Conservation (phyloP, 306 rosid species). For the Cotoneaster glaucophyllus region DNA sequence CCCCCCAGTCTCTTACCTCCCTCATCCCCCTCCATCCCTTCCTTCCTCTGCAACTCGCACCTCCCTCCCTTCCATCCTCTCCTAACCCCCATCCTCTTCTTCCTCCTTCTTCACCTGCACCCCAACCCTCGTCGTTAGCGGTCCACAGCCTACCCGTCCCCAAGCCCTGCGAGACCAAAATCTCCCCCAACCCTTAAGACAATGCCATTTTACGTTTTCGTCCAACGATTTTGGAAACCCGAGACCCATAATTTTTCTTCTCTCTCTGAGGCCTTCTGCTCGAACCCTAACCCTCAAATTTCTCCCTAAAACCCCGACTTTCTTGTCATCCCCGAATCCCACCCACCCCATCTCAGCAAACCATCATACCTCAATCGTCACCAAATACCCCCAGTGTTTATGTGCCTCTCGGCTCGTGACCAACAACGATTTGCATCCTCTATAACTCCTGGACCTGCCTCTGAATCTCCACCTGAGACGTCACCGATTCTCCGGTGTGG, state of each 20-base stretch:
- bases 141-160: slow-evolving; percentile 23
- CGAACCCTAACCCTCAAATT: too few relatives aligned
- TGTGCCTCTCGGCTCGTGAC: slow-evolving; percentile 42
- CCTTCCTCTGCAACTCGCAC: too few relatives aligned
- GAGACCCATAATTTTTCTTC: too few relatives aligned
- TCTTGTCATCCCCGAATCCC: too few relatives aligned
- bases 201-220: slow-evolving; percentile 27
- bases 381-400: slow-evolving; percentile 34
- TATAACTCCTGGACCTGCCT: slow-evolving; percentile 51
- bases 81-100: too few relatives aligned
- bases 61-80: too few relatives aligned
- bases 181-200: slow-evolving; percentile 61
- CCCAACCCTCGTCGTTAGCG: slow-evolving; percentile 37
- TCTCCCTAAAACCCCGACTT: too few relatives aligned
- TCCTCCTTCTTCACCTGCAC: neutral
- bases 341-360: too few relatives aligned
- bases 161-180: neutral
- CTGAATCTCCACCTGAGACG: slow-evolving; percentile 39
- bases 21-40: too few relatives aligned
- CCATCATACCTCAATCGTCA: neutral
- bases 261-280: too few relatives aligned
- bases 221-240: too few relatives aligned
- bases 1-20: fast-evolving
- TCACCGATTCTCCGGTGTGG: slow-evolving; percentile 24
- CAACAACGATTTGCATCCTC: slow-evolving; percentile 38